Percentiles rank a stretch among this genome's conserved stretches.
phyloP scores from a whole-genome alignment of 805 yeast species.

The Geotrichum ghanense region DNA sequence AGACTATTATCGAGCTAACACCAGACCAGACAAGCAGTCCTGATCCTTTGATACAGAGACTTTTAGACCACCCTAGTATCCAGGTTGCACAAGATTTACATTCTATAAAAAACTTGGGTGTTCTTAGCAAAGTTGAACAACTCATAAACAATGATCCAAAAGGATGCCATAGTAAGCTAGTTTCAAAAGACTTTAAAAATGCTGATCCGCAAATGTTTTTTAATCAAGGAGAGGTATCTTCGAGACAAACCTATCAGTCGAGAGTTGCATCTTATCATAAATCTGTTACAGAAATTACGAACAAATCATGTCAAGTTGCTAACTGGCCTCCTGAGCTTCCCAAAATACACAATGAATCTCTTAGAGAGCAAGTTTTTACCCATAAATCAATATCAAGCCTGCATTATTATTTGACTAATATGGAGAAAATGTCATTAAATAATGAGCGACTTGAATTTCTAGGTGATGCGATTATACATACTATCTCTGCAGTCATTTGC shows the following conservation, averaged over 20 bases:
- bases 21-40: background rate
- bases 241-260: background rate
- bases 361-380: constrained; percentile 62
- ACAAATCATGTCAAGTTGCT: background rate
- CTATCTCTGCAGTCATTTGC: constrained; percentile 56
- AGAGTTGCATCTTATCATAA: background rate
- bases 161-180: background rate
- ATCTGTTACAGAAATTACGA: background rate
- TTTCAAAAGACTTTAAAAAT: background rate
- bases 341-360: constrained; percentile 42
- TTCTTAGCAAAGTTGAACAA: background rate
- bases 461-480: constrained; percentile 79
- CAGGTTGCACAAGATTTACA: background rate
- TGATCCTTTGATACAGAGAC: background rate
- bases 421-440: constrained; percentile 50
- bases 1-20: background rate
- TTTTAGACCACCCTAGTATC: background rate
- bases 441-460: constrained; percentile 84
- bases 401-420: constrained; percentile 41
- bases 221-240: background rate
- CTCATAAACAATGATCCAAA: background rate
- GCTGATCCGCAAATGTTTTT: background rate
- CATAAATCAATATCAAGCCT: constrained; percentile 66
- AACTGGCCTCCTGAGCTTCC: constrained; percentile 64
- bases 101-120: background rate